Evolutionary conservation across 257 asterid genomes (phyloP).

Genomic region (Dorcoceras hygrometricum): DNA sequence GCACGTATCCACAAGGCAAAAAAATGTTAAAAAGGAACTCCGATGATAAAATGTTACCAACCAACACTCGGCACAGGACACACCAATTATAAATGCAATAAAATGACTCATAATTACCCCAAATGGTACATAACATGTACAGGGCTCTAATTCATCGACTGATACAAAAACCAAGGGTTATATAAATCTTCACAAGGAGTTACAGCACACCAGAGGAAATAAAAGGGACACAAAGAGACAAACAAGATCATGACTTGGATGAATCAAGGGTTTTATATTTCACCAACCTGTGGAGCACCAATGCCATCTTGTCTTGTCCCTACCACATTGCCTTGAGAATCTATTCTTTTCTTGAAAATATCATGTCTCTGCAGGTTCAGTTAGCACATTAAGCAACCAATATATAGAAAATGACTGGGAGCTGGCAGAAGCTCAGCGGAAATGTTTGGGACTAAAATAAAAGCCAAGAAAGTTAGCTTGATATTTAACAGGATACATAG

Average conservation of each 20-base stretch:
- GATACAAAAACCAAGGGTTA: not conserved
- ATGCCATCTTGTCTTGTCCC: constrained; percentile 76
- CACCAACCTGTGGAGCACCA: constrained; percentile 88
- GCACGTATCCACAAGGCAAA: not conserved
- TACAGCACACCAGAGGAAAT: not conserved
- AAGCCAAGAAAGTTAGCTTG: constrained; percentile 21
- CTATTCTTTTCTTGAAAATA: constrained; percentile 87
- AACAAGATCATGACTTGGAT: constrained; percentile 7
- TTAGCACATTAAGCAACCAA: constrained; percentile 13
- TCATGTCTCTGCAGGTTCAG: constrained; percentile 70
- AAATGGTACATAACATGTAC: not conserved
- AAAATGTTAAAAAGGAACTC: not conserved
- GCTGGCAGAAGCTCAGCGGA: constrained; percentile 14
- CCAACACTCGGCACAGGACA: not conserved
- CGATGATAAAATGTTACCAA: not conserved
- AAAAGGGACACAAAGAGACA: not conserved
- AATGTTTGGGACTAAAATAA: constrained; percentile 9
- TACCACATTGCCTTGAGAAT: constrained; percentile 76
- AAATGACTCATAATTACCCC: not conserved
- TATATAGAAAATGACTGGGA: constrained; percentile 6
- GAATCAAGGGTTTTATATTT: constrained; percentile 15
- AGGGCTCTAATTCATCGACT: not conserved
- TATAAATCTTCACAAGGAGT: not conserved
- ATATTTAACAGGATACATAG: constrained; percentile 4
- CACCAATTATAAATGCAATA: not conserved